Percentiles rank a stretch among this genome's conserved stretches.
Conservation (phyloP, 1,139 yeast genomes). For the Debaryomycetaceae sp. region DNA sequence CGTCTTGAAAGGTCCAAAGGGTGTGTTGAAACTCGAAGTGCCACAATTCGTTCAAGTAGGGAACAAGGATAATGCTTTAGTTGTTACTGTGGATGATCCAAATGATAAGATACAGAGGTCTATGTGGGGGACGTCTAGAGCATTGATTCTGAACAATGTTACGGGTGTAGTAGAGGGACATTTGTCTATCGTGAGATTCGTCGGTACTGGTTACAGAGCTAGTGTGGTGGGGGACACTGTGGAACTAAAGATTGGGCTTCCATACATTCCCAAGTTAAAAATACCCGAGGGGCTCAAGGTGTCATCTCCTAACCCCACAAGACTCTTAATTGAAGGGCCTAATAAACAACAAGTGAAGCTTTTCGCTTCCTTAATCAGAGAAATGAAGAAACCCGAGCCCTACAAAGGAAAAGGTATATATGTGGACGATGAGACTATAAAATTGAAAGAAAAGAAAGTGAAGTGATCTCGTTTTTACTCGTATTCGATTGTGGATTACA, state of each 20-base stretch:
- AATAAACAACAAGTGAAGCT: constrained; percentile 84
- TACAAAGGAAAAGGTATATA: constrained; percentile 98
- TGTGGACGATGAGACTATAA: constrained; percentile 86
- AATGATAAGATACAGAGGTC: constrained; percentile 67
- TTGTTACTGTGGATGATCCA: constrained; percentile 57
- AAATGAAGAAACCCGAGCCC: constrained; percentile 93
- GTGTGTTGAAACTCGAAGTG: constrained; percentile 57
- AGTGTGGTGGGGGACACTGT: constrained; percentile 59
- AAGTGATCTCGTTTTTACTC: constrained; percentile 42
- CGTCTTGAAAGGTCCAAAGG: constrained; percentile 79
- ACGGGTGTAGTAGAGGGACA: constrained; percentile 94
- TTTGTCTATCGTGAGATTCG: constrained; percentile 78
- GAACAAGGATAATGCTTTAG: constrained; percentile 32
- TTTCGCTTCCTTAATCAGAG: constrained; percentile 86
- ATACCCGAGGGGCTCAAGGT: constrained; percentile 79
- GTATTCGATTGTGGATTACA: neutral
- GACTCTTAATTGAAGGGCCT: constrained; percentile 80
- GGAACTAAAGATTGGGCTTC: constrained; percentile 72
- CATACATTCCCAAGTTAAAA: constrained; percentile 65
- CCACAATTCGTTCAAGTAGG: constrained; percentile 66
- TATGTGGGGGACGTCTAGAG: constrained; percentile 94
- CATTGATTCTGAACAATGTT: constrained; percentile 71
- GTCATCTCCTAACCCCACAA: constrained; percentile 80
- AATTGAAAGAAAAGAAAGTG: constrained; percentile 86
- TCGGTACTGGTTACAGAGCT: constrained; percentile 97